Conservation (phyloP, 208 protist genomes). For the Lotmaria passim region DNA sequence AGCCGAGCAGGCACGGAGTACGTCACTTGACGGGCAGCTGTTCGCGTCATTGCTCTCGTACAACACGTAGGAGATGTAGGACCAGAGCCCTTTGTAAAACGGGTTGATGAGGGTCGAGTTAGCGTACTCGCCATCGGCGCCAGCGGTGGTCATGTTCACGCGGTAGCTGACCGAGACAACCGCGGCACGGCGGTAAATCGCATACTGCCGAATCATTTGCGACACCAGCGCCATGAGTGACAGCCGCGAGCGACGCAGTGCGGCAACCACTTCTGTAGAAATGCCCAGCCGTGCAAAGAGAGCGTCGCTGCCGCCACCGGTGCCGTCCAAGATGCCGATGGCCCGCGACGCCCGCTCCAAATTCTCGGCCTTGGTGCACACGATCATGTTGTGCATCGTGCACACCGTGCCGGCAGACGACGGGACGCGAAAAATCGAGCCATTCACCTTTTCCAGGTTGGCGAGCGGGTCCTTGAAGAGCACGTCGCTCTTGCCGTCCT, state of each 20-base stretch:
- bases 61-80: slow-evolving; percentile 32
- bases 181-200: slow-evolving; percentile 60
- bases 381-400: slow-evolving; percentile 61
- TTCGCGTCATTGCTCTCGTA: slow-evolving; percentile 15
- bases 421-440: slow-evolving; percentile 32
- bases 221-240: slow-evolving; percentile 65
- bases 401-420: slow-evolving; percentile 37
- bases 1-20: slow-evolving; percentile 53
- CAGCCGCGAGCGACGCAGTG: slow-evolving; percentile 43
- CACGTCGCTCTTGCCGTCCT: slow-evolving; percentile 6
- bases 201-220: slow-evolving; percentile 79
- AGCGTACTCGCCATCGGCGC: slow-evolving; percentile 35
- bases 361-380: slow-evolving; percentile 77
- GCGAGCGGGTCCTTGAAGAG: slow-evolving; percentile 29
- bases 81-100: slow-evolving; percentile 75
- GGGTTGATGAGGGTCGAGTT: slow-evolving; percentile 59
- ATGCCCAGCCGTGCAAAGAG: slow-evolving; percentile 30
- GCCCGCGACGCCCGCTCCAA: slow-evolving; percentile 60
- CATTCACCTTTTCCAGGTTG: slow-evolving; percentile 43
- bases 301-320: slow-evolving; percentile 27
- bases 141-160: slow-evolving; percentile 60
- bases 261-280: slow-evolving; percentile 30
- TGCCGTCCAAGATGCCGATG: slow-evolving; percentile 19
- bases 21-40: slow-evolving; percentile 26
- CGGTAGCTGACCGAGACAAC: slow-evolving; percentile 60